Base-by-base conservation (phyloP, 768 basidiomycete species). In the Boletus tylopilopsis region DNA sequence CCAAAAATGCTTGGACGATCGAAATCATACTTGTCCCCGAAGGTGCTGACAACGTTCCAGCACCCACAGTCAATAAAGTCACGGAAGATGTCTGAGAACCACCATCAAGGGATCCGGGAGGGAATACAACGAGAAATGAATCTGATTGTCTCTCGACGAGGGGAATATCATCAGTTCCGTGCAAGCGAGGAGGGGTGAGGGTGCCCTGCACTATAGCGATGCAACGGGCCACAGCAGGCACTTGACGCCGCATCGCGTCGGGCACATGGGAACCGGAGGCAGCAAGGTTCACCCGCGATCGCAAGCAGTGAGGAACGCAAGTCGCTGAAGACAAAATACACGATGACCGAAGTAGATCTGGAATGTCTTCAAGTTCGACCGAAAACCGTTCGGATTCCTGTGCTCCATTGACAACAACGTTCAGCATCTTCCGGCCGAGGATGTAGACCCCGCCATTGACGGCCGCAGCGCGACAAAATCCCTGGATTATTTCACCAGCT, bases 401-500 rank as follows among this genome's bases (percentile, higher is more conserved):
- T 18, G 39, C 49, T 36, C 15, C 50, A 19, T 68, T 54, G 16
- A 64, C 55, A 13, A 53, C 25, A 4, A 87, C 62, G 2, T 67
- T 62, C 21, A 38, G 49, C 19, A 67, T 49, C 29, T 48, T 55
- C 38, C 79, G 75, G 22, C 84, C 84, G 4, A 91, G 76, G 51
- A 91, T 82, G 61, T 90, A 91, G 11, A 84, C 81, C 0, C 73
- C 80, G 16, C 88, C 86, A 41, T 73, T 74, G 27, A 98, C 94
- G 3, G 95, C 95, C 13, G 91, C 76, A 19, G 87, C 81, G 15
- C 94, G 90, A 62, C 82, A 85, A 60, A 89, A 98, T 2, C 94
- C 94, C 68, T 97, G 95, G 0, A 88, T 79, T 11, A 97, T 82
- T 61, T 97, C 95, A 5, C 95, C 95, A 0, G 86, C 76, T 18